Percentiles rank a stretch among this genome's conserved stretches.
Conservation (phyloP, 2,329 filamentous ascomycete genomes). For the Colletotrichum graminicola region DNA sequence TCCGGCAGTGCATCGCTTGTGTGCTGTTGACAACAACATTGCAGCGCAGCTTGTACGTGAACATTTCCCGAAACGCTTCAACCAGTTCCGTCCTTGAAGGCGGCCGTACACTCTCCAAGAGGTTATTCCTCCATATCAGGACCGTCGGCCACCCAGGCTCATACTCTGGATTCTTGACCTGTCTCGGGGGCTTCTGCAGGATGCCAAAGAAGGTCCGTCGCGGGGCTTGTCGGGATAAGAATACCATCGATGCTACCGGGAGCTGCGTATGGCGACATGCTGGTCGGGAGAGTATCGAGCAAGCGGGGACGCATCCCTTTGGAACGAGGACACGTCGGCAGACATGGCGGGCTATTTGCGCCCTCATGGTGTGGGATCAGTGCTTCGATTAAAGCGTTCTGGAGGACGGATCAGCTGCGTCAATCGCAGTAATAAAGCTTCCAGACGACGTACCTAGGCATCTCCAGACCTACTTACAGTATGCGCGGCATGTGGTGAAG, state of each 20-base stretch:
- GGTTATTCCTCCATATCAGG: slow-evolving; percentile 74
- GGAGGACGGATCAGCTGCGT: not conserved
- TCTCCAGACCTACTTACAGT: slow-evolving; percentile 22
- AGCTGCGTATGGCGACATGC: slow-evolving; percentile 45
- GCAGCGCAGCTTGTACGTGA: slow-evolving; percentile 65
- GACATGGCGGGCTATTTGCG: slow-evolving; percentile 59
- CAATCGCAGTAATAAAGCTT: not conserved
- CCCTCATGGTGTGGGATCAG: slow-evolving; percentile 56
- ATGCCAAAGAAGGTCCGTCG: slow-evolving; percentile 71
- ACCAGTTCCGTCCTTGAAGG: slow-evolving; percentile 74
- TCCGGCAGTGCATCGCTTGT: slow-evolving; percentile 69
- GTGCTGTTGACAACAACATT: slow-evolving; percentile 69
- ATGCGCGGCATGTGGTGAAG: slow-evolving; percentile 37
- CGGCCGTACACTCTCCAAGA: slow-evolving; percentile 72
- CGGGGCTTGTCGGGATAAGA: slow-evolving; percentile 44
- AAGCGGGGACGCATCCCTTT: slow-evolving; percentile 51
- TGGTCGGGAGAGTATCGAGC: slow-evolving; percentile 49
- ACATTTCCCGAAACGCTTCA: slow-evolving; percentile 74
- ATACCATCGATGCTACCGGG: slow-evolving; percentile 43
- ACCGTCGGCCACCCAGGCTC: slow-evolving; percentile 80
- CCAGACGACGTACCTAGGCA: slow-evolving; percentile 30
- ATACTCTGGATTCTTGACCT: slow-evolving; percentile 71
- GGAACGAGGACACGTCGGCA: slow-evolving; percentile 54
- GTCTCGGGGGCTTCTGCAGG: slow-evolving; percentile 69
- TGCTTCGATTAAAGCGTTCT: slow-evolving; percentile 31